These are phyloP conservation scores for Zymoseptoria pseudotritici DNA, from an alignment of 2,329 filamentous ascomycete species.

Conservation along the genomic window DNA sequence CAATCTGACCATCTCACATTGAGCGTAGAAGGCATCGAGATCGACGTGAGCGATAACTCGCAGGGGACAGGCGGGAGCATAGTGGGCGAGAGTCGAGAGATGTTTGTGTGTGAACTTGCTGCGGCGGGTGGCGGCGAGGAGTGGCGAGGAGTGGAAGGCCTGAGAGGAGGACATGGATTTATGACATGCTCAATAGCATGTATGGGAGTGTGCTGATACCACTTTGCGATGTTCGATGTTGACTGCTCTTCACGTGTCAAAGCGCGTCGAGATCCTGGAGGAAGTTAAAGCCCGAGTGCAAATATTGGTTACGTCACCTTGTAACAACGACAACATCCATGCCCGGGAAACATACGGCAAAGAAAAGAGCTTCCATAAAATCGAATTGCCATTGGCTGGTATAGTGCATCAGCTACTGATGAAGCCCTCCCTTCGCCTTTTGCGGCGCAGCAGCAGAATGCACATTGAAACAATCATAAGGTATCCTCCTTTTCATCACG, in stretches of 20 bases:
- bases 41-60: slow-evolving; percentile 88
- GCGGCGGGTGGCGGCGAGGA: slow-evolving; percentile 27
- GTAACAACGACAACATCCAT: background rate
- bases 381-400: background rate
- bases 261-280: background rate
- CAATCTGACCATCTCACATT: slow-evolving; percentile 89
- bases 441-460: background rate
- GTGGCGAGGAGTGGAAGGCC: slow-evolving; percentile 24
- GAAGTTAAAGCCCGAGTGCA: background rate
- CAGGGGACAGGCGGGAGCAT: slow-evolving; percentile 65
- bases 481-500: background rate
- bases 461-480: background rate
- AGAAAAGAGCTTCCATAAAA: background rate
- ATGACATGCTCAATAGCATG: background rate
- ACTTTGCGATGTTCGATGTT: background rate
- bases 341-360: too few species aligned
- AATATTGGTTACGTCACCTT: background rate
- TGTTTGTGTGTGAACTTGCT: slow-evolving; percentile 84
- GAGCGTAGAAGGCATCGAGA: slow-evolving; percentile 90
- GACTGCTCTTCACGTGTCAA: background rate
- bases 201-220: background rate
- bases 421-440: background rate
- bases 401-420: background rate
- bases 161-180: slow-evolving; percentile 20
- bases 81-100: slow-evolving; percentile 65